Base-by-base conservation (phyloP, 345 rosid species). In the Lenwebbia sp. region DNA sequence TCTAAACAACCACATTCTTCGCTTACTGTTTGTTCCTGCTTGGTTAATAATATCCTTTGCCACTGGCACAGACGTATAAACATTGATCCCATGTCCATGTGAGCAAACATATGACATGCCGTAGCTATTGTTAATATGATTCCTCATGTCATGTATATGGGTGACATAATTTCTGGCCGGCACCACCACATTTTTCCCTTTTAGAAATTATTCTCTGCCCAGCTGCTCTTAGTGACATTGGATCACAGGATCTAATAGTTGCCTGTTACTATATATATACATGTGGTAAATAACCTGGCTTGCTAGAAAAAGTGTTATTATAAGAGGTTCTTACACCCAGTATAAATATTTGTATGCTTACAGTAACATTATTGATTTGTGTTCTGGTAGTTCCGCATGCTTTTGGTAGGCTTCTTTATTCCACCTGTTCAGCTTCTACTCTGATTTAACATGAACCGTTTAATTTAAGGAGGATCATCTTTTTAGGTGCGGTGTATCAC, bases 401-500 rank as follows among this genome's bases (percentile, higher is more conserved):
- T 70, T 70, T 37, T 70, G 47, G 47, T 70, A 19, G 81, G 81
- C 81, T 70, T 70, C 47, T 70, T 70, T 70, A 70, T 83, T 83
- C 58, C 44, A 28, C 60, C 44, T 33, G n/a, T 53, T 52, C 84
- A 30, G n/a, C 85, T 83, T 83, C 65, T 52, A 26, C 65, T 30
- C 85, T 19, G 57, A 40, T 40, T 55, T 56, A 40, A 5, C 44
- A 6, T 83, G 47, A 52, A 65, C 25, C 47, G 9, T 70, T 54
- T 70, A 70, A 70, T 58, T 51, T 40, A 33, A 87, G 87, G 84
- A 84, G 76, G 85, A 85, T 86, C 53, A 74, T 76, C 86, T 85
- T 88, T 88, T 86, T 87, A 93, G 98, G 89, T 86, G 83, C 86
- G 82, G 82, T 41, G 44, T 97, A 93, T 88, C 94, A 89, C 84